Conservation (phyloP, 148 eudicot species). For the Rhododendron henanense region DNA sequence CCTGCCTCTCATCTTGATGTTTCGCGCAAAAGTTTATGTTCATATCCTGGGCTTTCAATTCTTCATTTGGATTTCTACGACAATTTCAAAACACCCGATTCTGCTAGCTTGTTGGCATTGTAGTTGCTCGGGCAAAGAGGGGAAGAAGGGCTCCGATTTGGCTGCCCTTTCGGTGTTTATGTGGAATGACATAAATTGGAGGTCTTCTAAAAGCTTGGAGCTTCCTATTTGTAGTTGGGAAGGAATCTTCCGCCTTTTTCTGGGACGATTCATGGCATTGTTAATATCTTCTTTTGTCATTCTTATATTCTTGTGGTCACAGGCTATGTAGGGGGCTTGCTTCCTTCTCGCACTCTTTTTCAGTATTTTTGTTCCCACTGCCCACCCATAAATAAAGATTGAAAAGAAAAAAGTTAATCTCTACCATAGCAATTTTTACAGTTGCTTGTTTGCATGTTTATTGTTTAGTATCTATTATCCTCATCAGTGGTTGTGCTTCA, state of each 20-base stretch:
- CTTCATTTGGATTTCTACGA: neutral
- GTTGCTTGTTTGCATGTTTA: neutral
- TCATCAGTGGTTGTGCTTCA: neutral
- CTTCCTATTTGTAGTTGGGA: neutral
- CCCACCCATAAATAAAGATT: neutral
- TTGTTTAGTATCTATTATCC: neutral
- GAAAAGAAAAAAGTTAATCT: neutral
- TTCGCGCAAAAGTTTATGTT: neutral
- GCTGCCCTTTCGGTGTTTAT: neutral
- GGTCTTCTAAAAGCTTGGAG: neutral
- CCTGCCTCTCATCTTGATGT: neutral
- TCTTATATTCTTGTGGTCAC: neutral
- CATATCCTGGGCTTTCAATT: neutral
- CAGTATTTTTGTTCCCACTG: neutral
- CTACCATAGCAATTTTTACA: neutral
- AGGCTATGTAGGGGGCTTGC: neutral
- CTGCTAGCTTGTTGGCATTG: neutral
- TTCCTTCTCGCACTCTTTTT: neutral
- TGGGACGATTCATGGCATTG: neutral
- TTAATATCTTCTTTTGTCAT: neutral
- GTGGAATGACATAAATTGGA: neutral
- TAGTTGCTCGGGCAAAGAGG: neutral
- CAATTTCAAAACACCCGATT: neutral
- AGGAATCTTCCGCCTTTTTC: neutral
- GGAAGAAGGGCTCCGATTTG: neutral